Conservation (phyloP, 75 land plant genomes). For the Chamaecyparis obtusa region DNA sequence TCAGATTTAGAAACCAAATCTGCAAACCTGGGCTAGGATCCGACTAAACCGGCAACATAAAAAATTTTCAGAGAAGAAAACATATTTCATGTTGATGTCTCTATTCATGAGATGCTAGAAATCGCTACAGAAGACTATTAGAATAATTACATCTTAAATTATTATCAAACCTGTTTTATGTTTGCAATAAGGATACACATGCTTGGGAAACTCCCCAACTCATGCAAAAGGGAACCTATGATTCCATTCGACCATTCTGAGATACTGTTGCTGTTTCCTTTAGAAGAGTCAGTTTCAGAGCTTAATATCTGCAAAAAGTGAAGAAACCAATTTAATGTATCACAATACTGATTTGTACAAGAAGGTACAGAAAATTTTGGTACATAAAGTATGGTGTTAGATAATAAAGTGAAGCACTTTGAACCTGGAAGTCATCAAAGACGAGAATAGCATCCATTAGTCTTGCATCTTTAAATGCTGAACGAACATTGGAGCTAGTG, state of each 20-base stretch:
- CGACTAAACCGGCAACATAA: too few relatives aligned
- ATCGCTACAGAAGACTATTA: neutral
- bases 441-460: conserved; percentile 39
- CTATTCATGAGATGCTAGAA: neutral
- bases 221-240: conserved; percentile 27
- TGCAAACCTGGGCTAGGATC: too few relatives aligned
- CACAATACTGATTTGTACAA: neutral
- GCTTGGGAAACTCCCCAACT: conserved; percentile 25
- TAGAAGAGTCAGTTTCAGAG: conserved; percentile 21
- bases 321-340: neutral
- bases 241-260: conserved; percentile 35
- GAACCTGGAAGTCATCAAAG: conserved; percentile 32
- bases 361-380: neutral
- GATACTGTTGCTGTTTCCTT: conserved; percentile 10
- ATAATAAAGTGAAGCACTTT: neutral
- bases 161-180: conserved; percentile 16
- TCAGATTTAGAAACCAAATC: too few relatives aligned
- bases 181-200: conserved; percentile 36
- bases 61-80: neutral
- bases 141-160: neutral
- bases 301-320: conserved; percentile 17
- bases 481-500: conserved; percentile 23
- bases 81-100: neutral
- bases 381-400: neutral
- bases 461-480: conserved; percentile 31